A percentile compares a stretch with the other conserved stretches of the same genome.
phyloP scores from a whole-genome alignment of 805 yeast species.

The Torulaspora franciscae region DNA sequence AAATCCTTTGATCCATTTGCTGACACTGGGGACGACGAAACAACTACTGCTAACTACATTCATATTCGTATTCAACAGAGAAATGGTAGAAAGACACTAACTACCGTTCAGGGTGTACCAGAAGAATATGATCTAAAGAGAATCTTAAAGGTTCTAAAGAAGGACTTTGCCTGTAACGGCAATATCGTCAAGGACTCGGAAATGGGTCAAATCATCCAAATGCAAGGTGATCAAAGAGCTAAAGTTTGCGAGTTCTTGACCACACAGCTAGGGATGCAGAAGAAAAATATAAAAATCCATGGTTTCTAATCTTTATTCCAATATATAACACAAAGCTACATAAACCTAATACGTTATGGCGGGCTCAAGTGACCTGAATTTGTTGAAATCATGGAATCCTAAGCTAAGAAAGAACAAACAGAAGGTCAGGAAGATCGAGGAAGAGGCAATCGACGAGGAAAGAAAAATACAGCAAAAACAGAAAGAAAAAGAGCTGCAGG shows the following conservation, averaged over 20 bases:
- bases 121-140: conserved; percentile 91
- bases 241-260: conserved; percentile 92
- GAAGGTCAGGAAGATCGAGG: conserved; percentile 79
- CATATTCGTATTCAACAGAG: conserved; percentile 99
- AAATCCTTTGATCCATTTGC: conserved; percentile 96
- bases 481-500: conserved; percentile 57
- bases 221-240: conserved; percentile 98
- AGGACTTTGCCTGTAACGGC: conserved; percentile 98
- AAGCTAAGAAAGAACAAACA: conserved; percentile 77
- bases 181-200: conserved; percentile 95
- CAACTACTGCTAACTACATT: conserved; percentile 91
- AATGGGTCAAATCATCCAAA: conserved; percentile 93
- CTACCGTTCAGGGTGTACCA: conserved; percentile 97
- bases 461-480: conserved; percentile 58
- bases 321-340: background rate
- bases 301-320: conserved; percentile 61
- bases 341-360: conserved; percentile 31
- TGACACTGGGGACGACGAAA: conserved; percentile 99
- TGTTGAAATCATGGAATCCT: conserved; percentile 97
- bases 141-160: conserved; percentile 87
- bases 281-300: conserved; percentile 96
- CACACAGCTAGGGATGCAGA: conserved; percentile 79
- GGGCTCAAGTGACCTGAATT: conserved; percentile 64
- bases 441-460: conserved; percentile 67
- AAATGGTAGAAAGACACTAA: conserved; percentile 97